A percentile compares a stretch with the other conserved stretches of the same genome.
Evolutionary conservation across 169 alveolate species (phyloP).

Genomic region (Nephromyces sp.): DNA sequence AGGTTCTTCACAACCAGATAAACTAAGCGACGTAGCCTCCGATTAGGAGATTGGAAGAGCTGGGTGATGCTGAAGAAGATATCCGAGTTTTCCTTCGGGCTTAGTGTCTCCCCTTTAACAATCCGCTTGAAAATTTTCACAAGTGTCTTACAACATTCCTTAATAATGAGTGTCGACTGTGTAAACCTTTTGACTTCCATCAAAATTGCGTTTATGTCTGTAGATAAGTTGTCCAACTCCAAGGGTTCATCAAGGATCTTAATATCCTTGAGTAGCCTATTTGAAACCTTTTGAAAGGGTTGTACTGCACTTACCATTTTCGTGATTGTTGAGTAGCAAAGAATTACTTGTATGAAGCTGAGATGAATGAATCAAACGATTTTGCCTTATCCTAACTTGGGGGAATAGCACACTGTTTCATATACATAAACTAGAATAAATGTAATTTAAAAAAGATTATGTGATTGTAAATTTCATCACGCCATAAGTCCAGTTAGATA

Average conservation of each 20-base stretch:
- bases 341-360: no score
- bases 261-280: neutral
- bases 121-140: neutral
- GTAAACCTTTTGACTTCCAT: neutral
- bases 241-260: neutral
- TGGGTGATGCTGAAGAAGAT: slow-evolving; percentile 85
- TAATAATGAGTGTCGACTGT: neutral
- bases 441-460: no score
- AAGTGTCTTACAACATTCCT: neutral
- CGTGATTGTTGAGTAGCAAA: no score
- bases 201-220: neutral
- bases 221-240: neutral
- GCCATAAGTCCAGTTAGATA: no score
- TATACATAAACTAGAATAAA: no score
- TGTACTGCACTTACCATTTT: no score
- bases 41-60: slow-evolving; percentile 79
- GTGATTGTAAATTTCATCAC: no score
- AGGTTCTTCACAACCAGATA: slow-evolving; percentile 80
- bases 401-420: no score
- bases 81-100: slow-evolving; percentile 78
- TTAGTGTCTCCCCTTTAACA: slow-evolving; percentile 51
- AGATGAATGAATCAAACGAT: no score
- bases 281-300: no score
- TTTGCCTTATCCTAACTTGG: no score
- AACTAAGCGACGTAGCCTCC: slow-evolving; percentile 76